phyloP scores from a whole-genome alignment of 331 rosid genomes.

The Cydonia oblonga region DNA sequence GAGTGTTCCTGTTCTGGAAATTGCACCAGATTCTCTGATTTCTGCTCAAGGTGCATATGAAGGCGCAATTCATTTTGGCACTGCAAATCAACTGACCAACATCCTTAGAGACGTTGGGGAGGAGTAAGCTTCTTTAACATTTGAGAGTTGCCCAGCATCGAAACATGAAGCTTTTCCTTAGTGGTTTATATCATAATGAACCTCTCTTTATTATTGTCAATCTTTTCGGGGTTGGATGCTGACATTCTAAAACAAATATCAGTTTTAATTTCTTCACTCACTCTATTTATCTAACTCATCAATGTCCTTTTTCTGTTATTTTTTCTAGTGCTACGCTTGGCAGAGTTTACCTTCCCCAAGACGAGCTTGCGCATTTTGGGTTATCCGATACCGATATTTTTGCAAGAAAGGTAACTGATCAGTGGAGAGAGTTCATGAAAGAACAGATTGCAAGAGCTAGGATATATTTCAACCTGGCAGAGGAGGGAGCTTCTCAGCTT shows the following conservation, averaged over 20 bases:
- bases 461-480: constrained; percentile 55
- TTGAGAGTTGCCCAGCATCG: not conserved
- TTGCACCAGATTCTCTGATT: constrained; percentile 43
- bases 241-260: not conserved
- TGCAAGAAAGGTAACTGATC: constrained; percentile 40
- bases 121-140: constrained; percentile 40
- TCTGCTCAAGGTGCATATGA: constrained; percentile 38
- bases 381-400: constrained; percentile 46
- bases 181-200: not conserved
- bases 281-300: not conserved
- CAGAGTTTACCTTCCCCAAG: constrained; percentile 77
- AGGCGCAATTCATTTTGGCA: constrained; percentile 60
- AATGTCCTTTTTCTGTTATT: not conserved
- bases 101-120: constrained; percentile 89
- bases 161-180: not conserved
- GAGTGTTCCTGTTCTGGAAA: constrained; percentile 79
- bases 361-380: constrained; percentile 77
- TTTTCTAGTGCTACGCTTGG: constrained; percentile 65
- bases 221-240: not conserved
- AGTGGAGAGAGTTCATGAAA: constrained; percentile 75
- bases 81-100: constrained; percentile 75
- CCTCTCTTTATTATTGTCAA: not conserved
- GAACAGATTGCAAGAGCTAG: constrained; percentile 69
- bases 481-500: constrained; percentile 72
- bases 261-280: not conserved